Conservation (phyloP, 2,329 filamentous ascomycete species). For the Venturiaceae sp. region DNA sequence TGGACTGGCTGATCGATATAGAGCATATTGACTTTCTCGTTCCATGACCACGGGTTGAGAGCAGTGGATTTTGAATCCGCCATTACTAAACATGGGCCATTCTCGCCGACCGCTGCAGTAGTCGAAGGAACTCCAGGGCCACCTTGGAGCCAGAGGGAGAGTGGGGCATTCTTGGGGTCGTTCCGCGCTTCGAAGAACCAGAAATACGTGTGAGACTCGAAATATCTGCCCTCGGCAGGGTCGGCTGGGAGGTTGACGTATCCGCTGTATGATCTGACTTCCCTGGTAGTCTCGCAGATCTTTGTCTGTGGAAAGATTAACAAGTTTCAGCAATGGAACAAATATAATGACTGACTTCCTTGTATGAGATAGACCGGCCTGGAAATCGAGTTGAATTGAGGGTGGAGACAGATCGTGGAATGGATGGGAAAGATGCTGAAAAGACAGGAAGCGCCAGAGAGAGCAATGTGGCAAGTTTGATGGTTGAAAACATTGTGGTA, state of each 20-base stretch:
- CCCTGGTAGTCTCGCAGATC: no score
- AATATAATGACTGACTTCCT: no score
- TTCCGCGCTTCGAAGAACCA: constrained; percentile 54
- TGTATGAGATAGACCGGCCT: no score
- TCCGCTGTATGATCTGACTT: constrained; percentile 29
- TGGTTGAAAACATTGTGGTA: no score
- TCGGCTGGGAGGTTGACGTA: constrained; percentile 46
- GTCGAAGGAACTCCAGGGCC: constrained; percentile 46
- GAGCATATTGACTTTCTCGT: constrained; percentile 39
- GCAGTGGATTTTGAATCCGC: constrained; percentile 39
- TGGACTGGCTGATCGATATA: constrained; percentile 53
- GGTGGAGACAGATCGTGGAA: no score
- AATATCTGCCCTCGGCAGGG: not conserved
- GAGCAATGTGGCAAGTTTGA: no score
- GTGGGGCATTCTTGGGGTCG: constrained; percentile 43
- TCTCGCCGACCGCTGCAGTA: constrained; percentile 35
- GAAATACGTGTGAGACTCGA: constrained; percentile 46
- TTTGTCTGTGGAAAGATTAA: no score
- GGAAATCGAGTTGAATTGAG: no score
- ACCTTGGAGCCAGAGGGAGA: constrained; percentile 24
- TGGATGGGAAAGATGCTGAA: no score
- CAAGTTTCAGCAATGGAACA: no score
- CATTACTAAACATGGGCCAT: constrained; percentile 45
- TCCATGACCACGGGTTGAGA: constrained; percentile 52
- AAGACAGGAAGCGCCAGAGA: no score